Evolutionary conservation across 306 rosid genomes (phyloP).

Genomic region (Hippophae tibetana): DNA sequence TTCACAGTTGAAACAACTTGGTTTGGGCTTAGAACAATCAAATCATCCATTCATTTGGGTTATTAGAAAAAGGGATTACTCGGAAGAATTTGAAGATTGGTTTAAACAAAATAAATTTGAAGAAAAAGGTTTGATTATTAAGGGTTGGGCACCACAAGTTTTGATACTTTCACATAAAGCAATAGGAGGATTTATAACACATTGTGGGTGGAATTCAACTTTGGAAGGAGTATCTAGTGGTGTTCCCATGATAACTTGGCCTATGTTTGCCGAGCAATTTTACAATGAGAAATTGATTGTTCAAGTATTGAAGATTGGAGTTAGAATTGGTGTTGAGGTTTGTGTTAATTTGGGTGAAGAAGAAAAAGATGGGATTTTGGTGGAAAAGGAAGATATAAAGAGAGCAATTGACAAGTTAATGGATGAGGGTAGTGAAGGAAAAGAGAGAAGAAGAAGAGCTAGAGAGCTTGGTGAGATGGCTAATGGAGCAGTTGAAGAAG

Average conservation of each 20-base stretch:
- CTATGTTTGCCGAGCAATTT: slow-evolving; percentile 43
- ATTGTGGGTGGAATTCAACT: slow-evolving; percentile 59
- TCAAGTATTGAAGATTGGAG: slow-evolving; percentile 7
- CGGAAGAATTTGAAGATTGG: slow-evolving; percentile 16
- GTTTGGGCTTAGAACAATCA: slow-evolving; percentile 20
- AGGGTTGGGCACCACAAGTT: slow-evolving; percentile 62
- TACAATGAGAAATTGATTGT: slow-evolving; percentile 20
- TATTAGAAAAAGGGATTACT: background rate
- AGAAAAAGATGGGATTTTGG: slow-evolving; percentile 22
- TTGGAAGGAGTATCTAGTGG: slow-evolving; percentile 44
- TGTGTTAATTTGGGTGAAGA: slow-evolving; percentile 42
- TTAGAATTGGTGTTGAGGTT: background rate
- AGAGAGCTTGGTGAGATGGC: slow-evolving; percentile 30
- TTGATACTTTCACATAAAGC: slow-evolving; percentile 39
- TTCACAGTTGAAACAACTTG: slow-evolving; percentile 26
- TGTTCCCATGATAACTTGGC: slow-evolving; percentile 55
- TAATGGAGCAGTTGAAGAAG: slow-evolving; percentile 28
- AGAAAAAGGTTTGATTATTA: slow-evolving; percentile 30
- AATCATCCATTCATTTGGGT: slow-evolving; percentile 23
- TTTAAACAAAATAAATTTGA: slow-evolving; percentile 27
- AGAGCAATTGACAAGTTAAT: slow-evolving; percentile 35
- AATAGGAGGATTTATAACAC: slow-evolving; percentile 43
- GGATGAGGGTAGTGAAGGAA: slow-evolving; percentile 26
- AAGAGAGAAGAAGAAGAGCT: slow-evolving; percentile 32
- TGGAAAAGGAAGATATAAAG: slow-evolving; percentile 27